These are phyloP conservation scores for Blastocystis sp. DNA, from an alignment of 352 stramenopile genomes.

Conservation along the genomic window DNA sequence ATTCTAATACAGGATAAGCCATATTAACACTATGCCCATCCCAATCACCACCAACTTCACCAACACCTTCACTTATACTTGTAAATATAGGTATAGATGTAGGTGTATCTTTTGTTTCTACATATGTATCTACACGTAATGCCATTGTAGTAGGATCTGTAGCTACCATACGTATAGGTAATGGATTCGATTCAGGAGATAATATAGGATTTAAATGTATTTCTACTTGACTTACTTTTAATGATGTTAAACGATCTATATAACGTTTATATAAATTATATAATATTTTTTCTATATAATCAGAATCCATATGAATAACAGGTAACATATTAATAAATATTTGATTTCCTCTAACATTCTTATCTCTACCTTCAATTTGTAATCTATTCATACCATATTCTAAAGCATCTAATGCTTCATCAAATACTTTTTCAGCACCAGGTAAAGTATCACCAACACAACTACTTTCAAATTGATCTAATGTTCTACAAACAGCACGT, in stretches of 20 bases:
- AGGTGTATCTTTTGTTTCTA: slow-evolving; percentile 68
- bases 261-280: slow-evolving; percentile 56
- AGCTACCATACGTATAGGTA: slow-evolving; percentile 78
- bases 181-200: slow-evolving; percentile 59
- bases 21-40: slow-evolving; percentile 75
- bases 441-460: slow-evolving; percentile 60
- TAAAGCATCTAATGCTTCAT: slow-evolving; percentile 86
- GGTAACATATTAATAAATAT: slow-evolving; percentile 94
- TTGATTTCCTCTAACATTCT: slow-evolving; percentile 81
- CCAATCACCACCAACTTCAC: slow-evolving; percentile 56
- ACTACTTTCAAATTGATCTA: slow-evolving; percentile 44
- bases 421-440: slow-evolving; percentile 79
- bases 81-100: slow-evolving; percentile 40
- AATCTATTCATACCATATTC: slow-evolving; percentile 78
- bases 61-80: slow-evolving; percentile 33
- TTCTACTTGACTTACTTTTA: slow-evolving; percentile 82
- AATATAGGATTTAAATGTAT: slow-evolving; percentile 69
- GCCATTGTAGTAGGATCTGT: slow-evolving; percentile 94
- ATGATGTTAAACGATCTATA: slow-evolving; percentile 62
- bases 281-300: slow-evolving; percentile 83
- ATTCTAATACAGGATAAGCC: slow-evolving; percentile 82
- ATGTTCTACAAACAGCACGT: slow-evolving; percentile 69
- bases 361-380: slow-evolving; percentile 54
- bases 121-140: slow-evolving; percentile 92
- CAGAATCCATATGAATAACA: slow-evolving; percentile 69